These are phyloP conservation scores for Fusarium sp. DNA, from an alignment of 2,329 filamentous ascomycete species.

Conservation along the genomic window DNA sequence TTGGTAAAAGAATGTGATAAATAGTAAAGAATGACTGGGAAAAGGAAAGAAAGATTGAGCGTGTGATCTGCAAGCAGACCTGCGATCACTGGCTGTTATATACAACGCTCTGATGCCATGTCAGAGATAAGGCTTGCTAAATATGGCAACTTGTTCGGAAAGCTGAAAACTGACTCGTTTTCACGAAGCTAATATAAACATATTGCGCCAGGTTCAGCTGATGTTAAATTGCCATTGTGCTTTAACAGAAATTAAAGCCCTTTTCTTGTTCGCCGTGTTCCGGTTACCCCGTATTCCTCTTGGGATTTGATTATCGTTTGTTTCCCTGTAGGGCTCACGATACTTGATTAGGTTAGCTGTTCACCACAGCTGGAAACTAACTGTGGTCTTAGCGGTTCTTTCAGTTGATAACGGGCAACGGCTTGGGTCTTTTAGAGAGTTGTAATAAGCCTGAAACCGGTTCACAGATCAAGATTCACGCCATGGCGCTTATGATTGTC, in stretches of 20 bases:
- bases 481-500: neutral
- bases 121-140: neutral
- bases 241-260: neutral
- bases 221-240: neutral
- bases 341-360: neutral
- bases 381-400: neutral
- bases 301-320: neutral
- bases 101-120: neutral
- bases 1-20: neutral
- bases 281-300: neutral
- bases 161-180: neutral
- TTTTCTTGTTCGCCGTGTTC: neutral
- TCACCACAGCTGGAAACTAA: neutral
- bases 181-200: neutral
- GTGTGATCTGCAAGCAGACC: neutral
- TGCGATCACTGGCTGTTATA: neutral
- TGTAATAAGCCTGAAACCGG: neutral
- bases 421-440: too few relatives aligned
- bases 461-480: neutral
- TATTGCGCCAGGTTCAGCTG: neutral
- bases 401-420: neutral
- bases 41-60: neutral
- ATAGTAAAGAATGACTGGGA: constrained; percentile 4
- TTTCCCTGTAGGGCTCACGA: neutral
- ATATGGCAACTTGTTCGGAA: neutral